phyloP scores from a whole-genome alignment of 2,329 filamentous ascomycete species.

The Fusarium dlaminii region DNA sequence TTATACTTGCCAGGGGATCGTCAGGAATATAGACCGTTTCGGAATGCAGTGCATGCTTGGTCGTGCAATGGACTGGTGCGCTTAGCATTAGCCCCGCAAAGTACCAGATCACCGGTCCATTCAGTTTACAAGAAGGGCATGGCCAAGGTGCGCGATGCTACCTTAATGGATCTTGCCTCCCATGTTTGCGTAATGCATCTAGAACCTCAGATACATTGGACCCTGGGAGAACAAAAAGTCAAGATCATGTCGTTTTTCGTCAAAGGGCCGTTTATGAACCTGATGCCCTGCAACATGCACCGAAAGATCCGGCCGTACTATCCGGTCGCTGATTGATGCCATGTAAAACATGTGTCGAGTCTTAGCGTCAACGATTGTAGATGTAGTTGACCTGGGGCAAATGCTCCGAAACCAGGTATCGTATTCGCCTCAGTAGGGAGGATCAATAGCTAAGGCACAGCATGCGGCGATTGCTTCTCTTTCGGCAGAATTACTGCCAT shows the following conservation, averaged over 20 bases:
- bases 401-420: too few species aligned
- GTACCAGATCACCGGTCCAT: background rate
- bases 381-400: background rate
- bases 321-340: accelerated
- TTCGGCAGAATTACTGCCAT: background rate
- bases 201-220: background rate
- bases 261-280: background rate
- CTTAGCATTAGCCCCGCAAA: background rate
- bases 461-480: background rate
- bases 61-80: background rate
- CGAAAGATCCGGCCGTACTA: background rate
- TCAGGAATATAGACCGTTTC: background rate
- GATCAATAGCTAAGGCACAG: background rate
- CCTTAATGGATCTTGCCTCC: background rate
- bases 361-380: background rate
- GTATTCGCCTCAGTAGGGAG: accelerated
- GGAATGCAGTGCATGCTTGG: background rate
- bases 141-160: background rate
- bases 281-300: background rate
- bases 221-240: background rate
- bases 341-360: background rate
- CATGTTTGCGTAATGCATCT: background rate
- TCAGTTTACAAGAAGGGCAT: background rate
- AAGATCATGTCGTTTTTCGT: background rate
- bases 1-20: background rate